Evolutionary conservation across 108 stramenopile species (phyloP).

Genomic region (Fistulifera pelliculosa): DNA sequence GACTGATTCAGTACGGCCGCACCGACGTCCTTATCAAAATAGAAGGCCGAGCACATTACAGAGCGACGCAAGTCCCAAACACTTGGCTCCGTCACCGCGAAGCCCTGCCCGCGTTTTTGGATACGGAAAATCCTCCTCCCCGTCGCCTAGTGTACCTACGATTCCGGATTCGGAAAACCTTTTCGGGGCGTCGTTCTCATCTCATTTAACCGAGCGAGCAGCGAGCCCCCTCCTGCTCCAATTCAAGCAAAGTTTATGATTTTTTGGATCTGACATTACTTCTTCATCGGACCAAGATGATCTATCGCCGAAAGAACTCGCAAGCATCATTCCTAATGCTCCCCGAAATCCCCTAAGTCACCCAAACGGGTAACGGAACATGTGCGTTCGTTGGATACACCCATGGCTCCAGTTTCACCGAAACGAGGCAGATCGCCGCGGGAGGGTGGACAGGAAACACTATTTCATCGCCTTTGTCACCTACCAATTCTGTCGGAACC

Average conservation of each 20-base stretch:
- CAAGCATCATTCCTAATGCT: too few relatives aligned
- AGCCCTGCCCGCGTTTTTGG: conserved; percentile 19
- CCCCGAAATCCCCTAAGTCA: not conserved
- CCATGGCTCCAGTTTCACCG: too few relatives aligned
- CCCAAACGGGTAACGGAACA: not conserved
- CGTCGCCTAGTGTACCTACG: not conserved
- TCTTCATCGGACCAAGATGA: too few relatives aligned
- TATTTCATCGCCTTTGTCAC: conserved; percentile 23
- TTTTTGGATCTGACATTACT: too few relatives aligned
- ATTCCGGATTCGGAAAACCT: too few relatives aligned
- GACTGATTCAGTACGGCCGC: conserved; percentile 8
- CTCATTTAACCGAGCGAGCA: too few relatives aligned
- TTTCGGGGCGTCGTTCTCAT: too few relatives aligned
- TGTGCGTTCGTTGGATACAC: too few relatives aligned
- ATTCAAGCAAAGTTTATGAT: too few relatives aligned
- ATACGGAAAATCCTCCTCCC: not conserved
- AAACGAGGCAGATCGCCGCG: too few relatives aligned
- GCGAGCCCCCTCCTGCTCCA: too few relatives aligned
- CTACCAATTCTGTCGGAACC: conserved; percentile 12
- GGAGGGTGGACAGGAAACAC: not conserved
- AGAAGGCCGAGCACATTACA: conserved; percentile 6
- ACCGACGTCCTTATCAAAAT: conserved; percentile 2
- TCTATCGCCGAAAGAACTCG: too few relatives aligned
- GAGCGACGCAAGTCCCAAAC: conserved; percentile 25
- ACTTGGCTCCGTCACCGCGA: conserved; percentile 13